These are phyloP conservation scores for Ramaria rubella DNA, from an alignment of 768 basidiomycete genomes.

Conservation along the genomic window DNA sequence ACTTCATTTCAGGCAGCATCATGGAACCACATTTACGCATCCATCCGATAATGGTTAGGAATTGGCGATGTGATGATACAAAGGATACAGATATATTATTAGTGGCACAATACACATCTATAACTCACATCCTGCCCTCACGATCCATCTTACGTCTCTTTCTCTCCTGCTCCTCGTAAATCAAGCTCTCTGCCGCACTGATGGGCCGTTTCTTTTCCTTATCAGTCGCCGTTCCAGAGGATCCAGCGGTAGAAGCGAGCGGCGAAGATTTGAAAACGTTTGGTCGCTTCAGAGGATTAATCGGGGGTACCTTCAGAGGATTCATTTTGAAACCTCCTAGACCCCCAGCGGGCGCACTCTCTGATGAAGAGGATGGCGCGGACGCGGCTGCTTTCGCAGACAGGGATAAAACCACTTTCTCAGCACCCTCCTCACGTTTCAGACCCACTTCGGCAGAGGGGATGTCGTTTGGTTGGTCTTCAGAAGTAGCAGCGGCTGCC, in stretches of 20 bases:
- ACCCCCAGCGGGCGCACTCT: slow-evolving; percentile 55
- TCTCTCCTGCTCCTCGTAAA: slow-evolving; percentile 85
- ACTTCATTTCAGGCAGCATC: no score
- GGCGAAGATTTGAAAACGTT: slow-evolving; percentile 64
- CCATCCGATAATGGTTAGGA: no score
- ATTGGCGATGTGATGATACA: not conserved
- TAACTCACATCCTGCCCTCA: not conserved
- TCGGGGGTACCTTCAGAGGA: slow-evolving; percentile 44
- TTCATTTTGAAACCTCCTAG: slow-evolving; percentile 35
- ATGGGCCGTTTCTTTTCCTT: slow-evolving; percentile 44
- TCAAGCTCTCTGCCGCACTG: slow-evolving; percentile 80
- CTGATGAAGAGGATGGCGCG: slow-evolving; percentile 29
- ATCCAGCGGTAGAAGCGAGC: slow-evolving; percentile 26
- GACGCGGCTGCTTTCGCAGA: slow-evolving; percentile 45
- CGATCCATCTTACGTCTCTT: slow-evolving; percentile 63
- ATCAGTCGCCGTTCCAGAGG: slow-evolving; percentile 25
- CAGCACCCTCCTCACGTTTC: slow-evolving; percentile 62
- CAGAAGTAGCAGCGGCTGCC: slow-evolving; percentile 48
- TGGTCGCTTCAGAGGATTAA: slow-evolving; percentile 63
- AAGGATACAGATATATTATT: not conserved
- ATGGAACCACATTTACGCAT: no score
- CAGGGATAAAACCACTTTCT: slow-evolving; percentile 73
- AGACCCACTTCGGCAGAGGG: slow-evolving; percentile 47
- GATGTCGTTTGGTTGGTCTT: slow-evolving; percentile 19
- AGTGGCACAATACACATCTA: not conserved